A percentile compares a stretch with the other conserved stretches of the same genome.
phyloP scores from a whole-genome alignment of 257 asterid species.

The Salvia rosmarinus region DNA sequence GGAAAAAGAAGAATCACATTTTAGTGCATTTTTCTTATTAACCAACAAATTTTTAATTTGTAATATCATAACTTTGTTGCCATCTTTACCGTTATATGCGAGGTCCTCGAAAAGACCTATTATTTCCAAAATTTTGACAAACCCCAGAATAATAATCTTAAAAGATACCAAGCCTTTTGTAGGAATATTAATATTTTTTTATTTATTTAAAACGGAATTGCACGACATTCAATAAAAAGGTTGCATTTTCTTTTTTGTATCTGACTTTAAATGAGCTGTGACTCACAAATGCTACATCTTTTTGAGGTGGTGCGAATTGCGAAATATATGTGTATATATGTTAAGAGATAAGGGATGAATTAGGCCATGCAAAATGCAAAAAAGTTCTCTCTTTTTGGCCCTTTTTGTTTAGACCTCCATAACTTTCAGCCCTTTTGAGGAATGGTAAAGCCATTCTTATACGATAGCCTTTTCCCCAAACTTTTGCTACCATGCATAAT shows the following conservation, averaged over 20 bases:
- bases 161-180: conserved; percentile 39
- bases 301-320: too few species aligned
- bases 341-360: conserved; percentile 15
- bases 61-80: neutral
- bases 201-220: conserved; percentile 16
- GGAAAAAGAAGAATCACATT: neutral
- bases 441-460: conserved; percentile 22
- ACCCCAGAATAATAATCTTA: conserved; percentile 12
- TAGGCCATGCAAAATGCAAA: conserved; percentile 51
- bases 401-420: conserved; percentile 60
- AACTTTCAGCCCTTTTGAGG: conserved; percentile 92
- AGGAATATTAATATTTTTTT: conserved; percentile 26
- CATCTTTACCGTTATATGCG: neutral
- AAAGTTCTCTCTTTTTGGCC: conserved; percentile 30
- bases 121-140: conserved; percentile 23
- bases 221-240: conserved; percentile 47
- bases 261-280: conserved; percentile 53
- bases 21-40: neutral
- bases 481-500: conserved; percentile 33
- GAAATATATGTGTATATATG: neutral
- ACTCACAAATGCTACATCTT: conserved; percentile 41
- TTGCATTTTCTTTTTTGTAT: conserved; percentile 30
- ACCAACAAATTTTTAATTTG: neutral
- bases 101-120: neutral
- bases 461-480: conserved; percentile 14